phyloP scores from a whole-genome alignment of 2,329 filamentous ascomycete species.

The Chaetomiaceae sp. region DNA sequence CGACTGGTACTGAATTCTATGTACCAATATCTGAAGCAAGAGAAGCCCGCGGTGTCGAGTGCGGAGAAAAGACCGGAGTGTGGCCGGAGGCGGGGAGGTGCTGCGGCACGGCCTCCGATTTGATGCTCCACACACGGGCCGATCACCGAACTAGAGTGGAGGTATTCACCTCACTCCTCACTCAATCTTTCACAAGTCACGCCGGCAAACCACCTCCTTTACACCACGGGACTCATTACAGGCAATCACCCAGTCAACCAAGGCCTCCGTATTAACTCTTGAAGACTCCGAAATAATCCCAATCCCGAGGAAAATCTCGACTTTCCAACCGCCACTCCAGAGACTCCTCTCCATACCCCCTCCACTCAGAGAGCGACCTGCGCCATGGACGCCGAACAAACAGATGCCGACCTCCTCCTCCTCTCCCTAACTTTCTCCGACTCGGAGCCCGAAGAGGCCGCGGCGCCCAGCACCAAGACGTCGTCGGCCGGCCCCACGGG shows the following conservation, averaged over 20 bases:
- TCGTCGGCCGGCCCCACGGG: not conserved
- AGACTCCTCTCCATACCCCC: too few species aligned
- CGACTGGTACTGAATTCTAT: too few species aligned
- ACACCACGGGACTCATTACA: too few species aligned
- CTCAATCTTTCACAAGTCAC: too few species aligned
- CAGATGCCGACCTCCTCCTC: constrained; percentile 36
- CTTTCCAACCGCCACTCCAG: too few species aligned
- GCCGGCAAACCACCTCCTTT: too few species aligned
- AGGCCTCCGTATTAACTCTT: too few species aligned
- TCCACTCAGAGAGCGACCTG: not conserved
- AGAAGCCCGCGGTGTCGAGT: not conserved
- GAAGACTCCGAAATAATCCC: too few species aligned
- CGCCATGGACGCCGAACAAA: constrained; percentile 28
- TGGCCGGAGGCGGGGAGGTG: constrained; percentile 7
- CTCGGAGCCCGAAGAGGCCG: constrained; percentile 25
- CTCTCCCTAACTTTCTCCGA: constrained; percentile 38
- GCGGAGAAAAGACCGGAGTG: constrained; percentile 3
- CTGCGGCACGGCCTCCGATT: not conserved
- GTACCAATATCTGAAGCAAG: not conserved
- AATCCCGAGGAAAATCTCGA: too few species aligned
- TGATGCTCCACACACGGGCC: constrained; percentile 4
- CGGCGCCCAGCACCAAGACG: constrained; percentile 16
- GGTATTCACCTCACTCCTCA: too few species aligned
- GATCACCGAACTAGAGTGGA: not conserved
- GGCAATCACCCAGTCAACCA: too few species aligned